phyloP scores from a whole-genome alignment of 1,139 yeast genomes.

The Suhomyces ambrosiae region DNA sequence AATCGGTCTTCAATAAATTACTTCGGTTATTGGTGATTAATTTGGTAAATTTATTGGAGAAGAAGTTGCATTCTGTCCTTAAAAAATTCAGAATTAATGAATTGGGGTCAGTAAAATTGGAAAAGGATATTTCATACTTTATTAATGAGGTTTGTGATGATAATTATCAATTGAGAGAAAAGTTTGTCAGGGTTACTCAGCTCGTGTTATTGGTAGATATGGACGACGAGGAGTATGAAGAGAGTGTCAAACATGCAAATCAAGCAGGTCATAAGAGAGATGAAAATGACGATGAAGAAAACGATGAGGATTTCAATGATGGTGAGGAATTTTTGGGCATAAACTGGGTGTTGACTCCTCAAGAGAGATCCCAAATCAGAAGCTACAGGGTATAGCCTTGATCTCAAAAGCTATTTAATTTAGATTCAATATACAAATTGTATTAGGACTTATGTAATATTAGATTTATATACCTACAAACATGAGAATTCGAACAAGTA shows the following conservation, averaged over 20 bases:
- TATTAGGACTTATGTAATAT: neutral
- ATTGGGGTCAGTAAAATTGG: conserved; percentile 80
- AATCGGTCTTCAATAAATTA: conserved; percentile 47
- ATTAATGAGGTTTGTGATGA: conserved; percentile 64
- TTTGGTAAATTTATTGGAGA: conserved; percentile 58
- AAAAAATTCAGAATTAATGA: conserved; percentile 67
- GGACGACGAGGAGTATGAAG: conserved; percentile 73
- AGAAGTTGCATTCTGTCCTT: conserved; percentile 64
- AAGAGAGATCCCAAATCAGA: conserved; percentile 67
- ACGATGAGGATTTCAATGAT: conserved; percentile 36
- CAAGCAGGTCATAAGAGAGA: conserved; percentile 14
- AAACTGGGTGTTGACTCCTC: conserved; percentile 80
- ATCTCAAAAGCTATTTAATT: neutral
- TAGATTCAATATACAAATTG: neutral
- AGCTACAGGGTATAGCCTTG: conserved; percentile 33
- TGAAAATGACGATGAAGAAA: conserved; percentile 27
- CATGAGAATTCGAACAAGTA: no score
- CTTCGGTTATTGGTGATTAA: conserved; percentile 55
- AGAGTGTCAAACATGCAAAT: conserved; percentile 30
- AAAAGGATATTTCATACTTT: conserved; percentile 75
- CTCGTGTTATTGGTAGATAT: conserved; percentile 77
- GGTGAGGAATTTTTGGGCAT: conserved; percentile 50
- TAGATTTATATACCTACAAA: neutral
- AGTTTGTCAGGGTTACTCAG: conserved; percentile 80
- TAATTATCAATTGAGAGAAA: conserved; percentile 73